These are phyloP conservation scores for Penicillium pulvis DNA, from an alignment of 495 filamentous ascomycete genomes.

Conservation along the genomic window DNA sequence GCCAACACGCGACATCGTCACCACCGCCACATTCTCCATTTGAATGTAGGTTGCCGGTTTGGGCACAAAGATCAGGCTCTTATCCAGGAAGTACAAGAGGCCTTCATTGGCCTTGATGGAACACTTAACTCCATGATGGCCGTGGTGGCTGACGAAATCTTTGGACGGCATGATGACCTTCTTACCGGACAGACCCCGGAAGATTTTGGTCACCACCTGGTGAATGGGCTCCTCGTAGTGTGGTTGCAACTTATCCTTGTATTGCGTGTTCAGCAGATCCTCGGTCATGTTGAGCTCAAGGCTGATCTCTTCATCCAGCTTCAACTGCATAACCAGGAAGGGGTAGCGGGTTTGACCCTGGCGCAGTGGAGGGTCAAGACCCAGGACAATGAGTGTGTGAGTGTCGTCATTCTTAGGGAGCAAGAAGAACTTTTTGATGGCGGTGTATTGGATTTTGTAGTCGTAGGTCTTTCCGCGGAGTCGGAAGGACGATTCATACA, in stretches of 20 bases:
- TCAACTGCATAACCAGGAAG: constrained; percentile 99
- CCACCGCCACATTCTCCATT: constrained; percentile 82
- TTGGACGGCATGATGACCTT: constrained; percentile 91
- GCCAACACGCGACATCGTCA: constrained; percentile 94
- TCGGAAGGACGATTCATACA: constrained; percentile 98
- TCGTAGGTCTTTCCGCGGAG: constrained; percentile 99
- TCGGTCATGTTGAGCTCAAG: constrained; percentile 98
- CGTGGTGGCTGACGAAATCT: constrained; percentile 90
- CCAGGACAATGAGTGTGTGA: constrained; percentile 92
- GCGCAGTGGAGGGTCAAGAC: constrained; percentile 91
- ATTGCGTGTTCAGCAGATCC: constrained; percentile 73
- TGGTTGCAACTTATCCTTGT: constrained; percentile 81
- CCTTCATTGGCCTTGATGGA: constrained; percentile 99
- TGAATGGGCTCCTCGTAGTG: constrained; percentile 92
- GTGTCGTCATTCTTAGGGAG: constrained; percentile 96
- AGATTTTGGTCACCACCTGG: constrained; percentile 89
- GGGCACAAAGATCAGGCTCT: constrained; percentile 98
- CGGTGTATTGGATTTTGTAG: constrained; percentile 98
- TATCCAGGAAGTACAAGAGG: constrained; percentile 94
- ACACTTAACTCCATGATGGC: constrained; percentile 95
- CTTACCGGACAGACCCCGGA: constrained; percentile 90
- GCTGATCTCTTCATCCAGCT: constrained; percentile 94
- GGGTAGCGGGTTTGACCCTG: constrained; percentile 98
- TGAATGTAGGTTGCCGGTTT: constrained; percentile 97
- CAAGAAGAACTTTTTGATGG: constrained; percentile 98